Evolutionary conservation across 2,329 filamentous ascomycete species (phyloP).

Genomic region (Phoma herbarum): DNA sequence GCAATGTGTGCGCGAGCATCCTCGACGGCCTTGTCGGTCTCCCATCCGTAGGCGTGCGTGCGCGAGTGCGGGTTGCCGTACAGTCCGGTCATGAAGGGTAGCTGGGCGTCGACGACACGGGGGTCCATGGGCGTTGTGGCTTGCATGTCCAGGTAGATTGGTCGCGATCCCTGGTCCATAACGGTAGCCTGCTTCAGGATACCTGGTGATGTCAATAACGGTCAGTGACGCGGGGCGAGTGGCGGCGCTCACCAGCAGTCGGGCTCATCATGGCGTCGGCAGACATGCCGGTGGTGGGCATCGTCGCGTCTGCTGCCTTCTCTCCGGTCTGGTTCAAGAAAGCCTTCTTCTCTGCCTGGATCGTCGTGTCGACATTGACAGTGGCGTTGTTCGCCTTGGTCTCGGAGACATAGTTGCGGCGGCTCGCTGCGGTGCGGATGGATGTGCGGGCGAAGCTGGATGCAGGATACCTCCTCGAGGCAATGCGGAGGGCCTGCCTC

Average conservation of each 20-base stretch:
- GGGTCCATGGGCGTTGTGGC: slow-evolving; percentile 96
- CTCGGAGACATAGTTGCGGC: slow-evolving; percentile 82
- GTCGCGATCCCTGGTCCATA: slow-evolving; percentile 90
- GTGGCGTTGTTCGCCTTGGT: slow-evolving; percentile 81
- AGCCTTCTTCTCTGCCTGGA: slow-evolving; percentile 85
- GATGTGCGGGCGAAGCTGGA: slow-evolving; percentile 52
- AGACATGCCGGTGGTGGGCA: slow-evolving; percentile 66
- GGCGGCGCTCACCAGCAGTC: slow-evolving; percentile 66
- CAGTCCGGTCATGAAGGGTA: slow-evolving; percentile 90
- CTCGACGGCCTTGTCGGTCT: slow-evolving; percentile 93
- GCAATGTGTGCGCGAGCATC: slow-evolving; percentile 85
- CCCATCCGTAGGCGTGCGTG: slow-evolving; percentile 98
- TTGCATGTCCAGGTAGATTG: slow-evolving; percentile 98
- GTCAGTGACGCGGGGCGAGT: slow-evolving; percentile 8
- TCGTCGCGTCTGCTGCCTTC: slow-evolving; percentile 63
- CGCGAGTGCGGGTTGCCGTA: slow-evolving; percentile 98
- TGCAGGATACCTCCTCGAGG: slow-evolving; percentile 60
- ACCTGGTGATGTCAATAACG: slow-evolving; percentile 56
- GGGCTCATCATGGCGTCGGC: slow-evolving; percentile 79
- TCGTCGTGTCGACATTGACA: slow-evolving; percentile 81
- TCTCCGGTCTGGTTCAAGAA: slow-evolving; percentile 70
- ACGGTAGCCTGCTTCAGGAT: slow-evolving; percentile 91
- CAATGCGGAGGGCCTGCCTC: slow-evolving; percentile 75
- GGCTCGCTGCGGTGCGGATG: slow-evolving; percentile 51
- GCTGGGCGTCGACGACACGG: slow-evolving; percentile 93